Base-by-base conservation (phyloP, 2,329 filamentous ascomycete genomes). In the Colletotrichum chlorophyti region DNA sequence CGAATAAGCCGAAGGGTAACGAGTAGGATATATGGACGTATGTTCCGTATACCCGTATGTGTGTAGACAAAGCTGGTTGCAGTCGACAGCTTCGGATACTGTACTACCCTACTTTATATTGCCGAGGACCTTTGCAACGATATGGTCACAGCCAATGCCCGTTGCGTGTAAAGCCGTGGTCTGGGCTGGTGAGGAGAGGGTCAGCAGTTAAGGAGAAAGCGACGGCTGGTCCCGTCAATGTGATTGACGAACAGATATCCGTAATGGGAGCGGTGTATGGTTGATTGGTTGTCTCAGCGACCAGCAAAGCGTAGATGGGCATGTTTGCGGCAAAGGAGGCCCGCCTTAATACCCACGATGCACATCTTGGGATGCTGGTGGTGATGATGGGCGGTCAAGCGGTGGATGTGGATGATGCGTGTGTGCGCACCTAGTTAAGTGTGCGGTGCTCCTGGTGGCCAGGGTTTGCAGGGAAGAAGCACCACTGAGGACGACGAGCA, bases 391-490 rank as follows among this genome's bases (percentile, higher is more conserved):
- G 15, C 31, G 41, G 41, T 58, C 27, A 12, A 17, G 24, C 40
- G 42, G 52, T 55, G 52, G 35, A 32, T 41, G 43, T 49, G 14
- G 24, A 11, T 31, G 54, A 47, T 48, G 24, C 23, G 23, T 31
- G 34, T 47, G 54, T 29, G 37, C n/a, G n/a, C n/a, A n/a, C n/a
- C n/a, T n/a, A n/a, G n/a, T n/a, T n/a, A n/a, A n/a, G n/a, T n/a
- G n/a, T n/a, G n/a, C n/a, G n/a, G n/a, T n/a, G 49, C 23, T 54
- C 21, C 37, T 54, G 55, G 24, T 58, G 55, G 55, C 55, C 31
- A 31, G 50, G 43, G 31, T 41, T 23, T 49, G 19, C 54, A 26
- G 50, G 55, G 41, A 26, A 48, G 55, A 37, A 53, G 41, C 41
- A 41, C 35, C 19, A 17, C 15, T 27, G 49, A 41, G 42, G 21